Conservation (phyloP, 768 basidiomycete species). For the Suillus luteus region DNA sequence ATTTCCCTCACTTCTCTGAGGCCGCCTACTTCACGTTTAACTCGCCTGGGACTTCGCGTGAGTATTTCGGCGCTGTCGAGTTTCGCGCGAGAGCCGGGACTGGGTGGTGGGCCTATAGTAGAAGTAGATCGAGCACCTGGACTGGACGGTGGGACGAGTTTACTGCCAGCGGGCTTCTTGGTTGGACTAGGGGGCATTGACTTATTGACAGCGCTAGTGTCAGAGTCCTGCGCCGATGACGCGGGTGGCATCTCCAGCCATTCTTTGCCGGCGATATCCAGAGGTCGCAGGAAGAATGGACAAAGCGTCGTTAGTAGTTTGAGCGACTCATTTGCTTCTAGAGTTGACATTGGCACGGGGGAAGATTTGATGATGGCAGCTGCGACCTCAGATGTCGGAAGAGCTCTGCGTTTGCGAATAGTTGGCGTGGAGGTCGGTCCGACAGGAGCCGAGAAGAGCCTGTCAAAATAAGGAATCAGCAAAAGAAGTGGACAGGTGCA, state of each 20-base stretch:
- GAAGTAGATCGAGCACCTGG: conserved; percentile 24
- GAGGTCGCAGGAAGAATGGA: conserved; percentile 75
- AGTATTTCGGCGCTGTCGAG: conserved; percentile 64
- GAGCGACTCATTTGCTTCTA: conserved; percentile 78
- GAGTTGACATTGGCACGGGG: conserved; percentile 73
- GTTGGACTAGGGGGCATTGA: conserved; percentile 38
- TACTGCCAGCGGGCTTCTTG: conserved; percentile 31
- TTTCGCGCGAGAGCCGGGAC: conserved; percentile 53
- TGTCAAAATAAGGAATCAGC: conserved; percentile 26
- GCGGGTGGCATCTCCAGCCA: conserved; percentile 52
- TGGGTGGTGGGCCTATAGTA: conserved; percentile 39
- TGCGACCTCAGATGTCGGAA: conserved; percentile 67
- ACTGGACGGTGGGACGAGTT: conserved; percentile 33
- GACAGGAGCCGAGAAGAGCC: conserved; percentile 72
- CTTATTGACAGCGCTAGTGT: conserved; percentile 15
- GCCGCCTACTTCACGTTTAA: conserved; percentile 72
- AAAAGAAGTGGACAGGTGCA: neutral
- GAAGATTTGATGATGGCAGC: conserved; percentile 78
- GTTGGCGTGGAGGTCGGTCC: conserved; percentile 55
- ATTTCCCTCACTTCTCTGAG: conserved; percentile 81
- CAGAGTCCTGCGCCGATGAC: conserved; percentile 20
- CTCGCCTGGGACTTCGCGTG: conserved; percentile 69
- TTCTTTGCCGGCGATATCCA: conserved; percentile 59
- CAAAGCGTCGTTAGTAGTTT: conserved; percentile 66
- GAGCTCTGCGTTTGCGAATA: conserved; percentile 67